Evolutionary conservation across 352 stramenopile genomes (phyloP).

Genomic region (Halophytophthora batemanensis): DNA sequence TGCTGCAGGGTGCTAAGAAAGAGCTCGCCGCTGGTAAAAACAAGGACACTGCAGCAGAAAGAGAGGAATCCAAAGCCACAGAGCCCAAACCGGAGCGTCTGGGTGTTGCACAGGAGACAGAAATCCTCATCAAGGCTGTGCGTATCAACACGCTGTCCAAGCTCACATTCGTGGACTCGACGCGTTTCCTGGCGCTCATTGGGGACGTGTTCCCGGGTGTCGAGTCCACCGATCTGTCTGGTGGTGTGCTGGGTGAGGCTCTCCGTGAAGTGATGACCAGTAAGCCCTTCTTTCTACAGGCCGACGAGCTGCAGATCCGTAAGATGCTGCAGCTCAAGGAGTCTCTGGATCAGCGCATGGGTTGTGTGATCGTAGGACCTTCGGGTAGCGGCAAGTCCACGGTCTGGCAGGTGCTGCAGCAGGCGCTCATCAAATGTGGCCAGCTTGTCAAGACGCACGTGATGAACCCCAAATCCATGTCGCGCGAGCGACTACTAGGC

Average conservation of each 20-base stretch:
- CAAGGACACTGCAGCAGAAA: constrained; percentile 8
- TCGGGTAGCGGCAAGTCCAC: constrained; percentile 93
- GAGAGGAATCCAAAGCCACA: constrained; percentile 14
- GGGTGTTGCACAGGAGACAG: constrained; percentile 74
- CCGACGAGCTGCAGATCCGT: constrained; percentile 89
- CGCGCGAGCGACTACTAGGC: constrained; percentile 86
- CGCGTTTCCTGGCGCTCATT: constrained; percentile 89
- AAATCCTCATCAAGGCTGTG: constrained; percentile 94
- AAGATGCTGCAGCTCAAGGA: constrained; percentile 97
- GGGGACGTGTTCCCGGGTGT: constrained; percentile 92
- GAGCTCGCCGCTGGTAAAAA: constrained; percentile 25
- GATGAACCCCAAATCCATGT: constrained; percentile 97
- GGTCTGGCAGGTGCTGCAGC: constrained; percentile 92
- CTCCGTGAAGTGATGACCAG: constrained; percentile 89
- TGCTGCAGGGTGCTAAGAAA: constrained; percentile 85
- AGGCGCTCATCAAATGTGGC: constrained; percentile 80
- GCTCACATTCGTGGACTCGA: constrained; percentile 91
- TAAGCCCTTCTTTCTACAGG: constrained; percentile 86
- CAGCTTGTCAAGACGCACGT: constrained; percentile 91
- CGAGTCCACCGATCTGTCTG: constrained; percentile 71
- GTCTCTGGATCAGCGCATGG: constrained; percentile 93
- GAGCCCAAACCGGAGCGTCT: constrained; percentile 33
- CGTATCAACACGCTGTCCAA: constrained; percentile 96
- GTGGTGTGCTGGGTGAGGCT: constrained; percentile 77
- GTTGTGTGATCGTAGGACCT: constrained; percentile 92